These are phyloP conservation scores for Metarhizium robertsii DNA, from an alignment of 2,329 filamentous ascomycete species.

Conservation along the genomic window DNA sequence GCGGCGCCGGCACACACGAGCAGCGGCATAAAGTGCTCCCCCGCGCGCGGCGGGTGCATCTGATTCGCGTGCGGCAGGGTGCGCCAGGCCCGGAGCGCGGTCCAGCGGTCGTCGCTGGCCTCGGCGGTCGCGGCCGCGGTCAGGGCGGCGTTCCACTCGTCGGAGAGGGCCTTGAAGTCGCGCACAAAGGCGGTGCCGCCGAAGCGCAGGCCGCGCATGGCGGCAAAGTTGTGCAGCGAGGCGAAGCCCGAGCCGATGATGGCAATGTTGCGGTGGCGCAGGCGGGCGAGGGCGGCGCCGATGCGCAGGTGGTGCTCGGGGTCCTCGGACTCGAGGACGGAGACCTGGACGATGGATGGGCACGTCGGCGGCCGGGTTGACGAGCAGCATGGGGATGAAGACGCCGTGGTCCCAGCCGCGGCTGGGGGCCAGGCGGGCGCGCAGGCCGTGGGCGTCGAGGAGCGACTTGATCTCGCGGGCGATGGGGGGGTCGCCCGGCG, in stretches of 20 bases:
- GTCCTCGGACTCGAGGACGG: slow-evolving; percentile 42
- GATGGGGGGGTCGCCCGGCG: slow-evolving; percentile 43
- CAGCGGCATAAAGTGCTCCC: slow-evolving; percentile 51
- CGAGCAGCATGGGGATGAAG: slow-evolving; percentile 47
- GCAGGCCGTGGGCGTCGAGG: slow-evolving; percentile 36
- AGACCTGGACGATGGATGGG: slow-evolving; percentile 49
- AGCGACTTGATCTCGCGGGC: slow-evolving; percentile 38
- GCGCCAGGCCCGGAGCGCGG: slow-evolving; percentile 37
- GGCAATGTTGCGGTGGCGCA: slow-evolving; percentile 45
- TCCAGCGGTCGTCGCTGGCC: slow-evolving; percentile 24
- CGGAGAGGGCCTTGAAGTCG: slow-evolving; percentile 17
- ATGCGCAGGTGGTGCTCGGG: slow-evolving; percentile 38
- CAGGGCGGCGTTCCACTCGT: slow-evolving; percentile 37
- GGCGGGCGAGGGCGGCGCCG: slow-evolving; percentile 39
- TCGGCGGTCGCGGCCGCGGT: slow-evolving; percentile 27
- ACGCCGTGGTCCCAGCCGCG: slow-evolving; percentile 53
- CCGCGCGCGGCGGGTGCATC: slow-evolving; percentile 44
- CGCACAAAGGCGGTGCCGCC: slow-evolving; percentile 12
- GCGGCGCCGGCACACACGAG: slow-evolving; percentile 46
- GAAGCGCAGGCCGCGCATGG: slow-evolving; percentile 30
- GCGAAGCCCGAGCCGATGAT: slow-evolving; percentile 52
- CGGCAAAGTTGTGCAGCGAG: slow-evolving; percentile 44
- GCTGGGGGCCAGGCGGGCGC: slow-evolving; percentile 25
- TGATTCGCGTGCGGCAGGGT: slow-evolving; percentile 35
- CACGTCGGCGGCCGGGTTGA: slow-evolving; percentile 39